Percentiles rank a stretch among this genome's conserved stretches.
Evolutionary conservation across 306 rosid genomes (phyloP).

Genomic region (Hippophae gyantsensis): DNA sequence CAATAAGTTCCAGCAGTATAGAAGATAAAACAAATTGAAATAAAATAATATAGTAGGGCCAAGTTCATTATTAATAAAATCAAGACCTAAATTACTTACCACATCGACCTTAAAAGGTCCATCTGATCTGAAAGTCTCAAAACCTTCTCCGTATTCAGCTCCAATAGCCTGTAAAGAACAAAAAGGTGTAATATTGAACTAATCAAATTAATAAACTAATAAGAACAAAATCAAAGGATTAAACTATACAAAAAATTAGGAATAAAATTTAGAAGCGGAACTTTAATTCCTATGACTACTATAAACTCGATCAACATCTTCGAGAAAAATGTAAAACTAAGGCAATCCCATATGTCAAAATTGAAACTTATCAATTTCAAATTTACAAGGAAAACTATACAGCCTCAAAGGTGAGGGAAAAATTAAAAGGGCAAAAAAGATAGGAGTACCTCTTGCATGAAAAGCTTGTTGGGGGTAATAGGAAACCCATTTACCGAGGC

Average conservation of each 20-base stretch:
- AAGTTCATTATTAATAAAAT: not conserved
- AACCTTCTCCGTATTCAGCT: slow-evolving; percentile 99
- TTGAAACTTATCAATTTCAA: slow-evolving; percentile 2
- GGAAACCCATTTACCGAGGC: slow-evolving; percentile 48
- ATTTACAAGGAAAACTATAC: not conserved
- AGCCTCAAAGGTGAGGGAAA: slow-evolving; percentile 6
- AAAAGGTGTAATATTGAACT: not conserved
- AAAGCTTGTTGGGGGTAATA: slow-evolving; percentile 62
- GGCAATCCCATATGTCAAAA: slow-evolving; percentile 11
- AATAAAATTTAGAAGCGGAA: not conserved
- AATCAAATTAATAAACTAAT: slow-evolving; percentile 1
- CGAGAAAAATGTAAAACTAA: slow-evolving; percentile 1
- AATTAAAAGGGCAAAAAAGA: slow-evolving; percentile 2
- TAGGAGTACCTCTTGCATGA: slow-evolving; percentile 64
- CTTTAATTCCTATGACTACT: slow-evolving; percentile 14
- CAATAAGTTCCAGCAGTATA: slow-evolving; percentile 6
- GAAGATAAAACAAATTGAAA: slow-evolving; percentile 1
- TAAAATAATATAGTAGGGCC: not conserved
- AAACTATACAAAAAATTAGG: not conserved
- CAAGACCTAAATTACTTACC: slow-evolving; percentile 39
- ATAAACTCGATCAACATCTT: slow-evolving; percentile 15
- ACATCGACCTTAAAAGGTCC: slow-evolving; percentile 92
- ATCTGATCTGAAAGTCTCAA: slow-evolving; percentile 89
- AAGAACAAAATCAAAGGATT: too few species aligned
- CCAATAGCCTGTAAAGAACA: slow-evolving; percentile 69